Base-by-base conservation (phyloP, 306 rosid genomes). In the Nissolia schottii region DNA sequence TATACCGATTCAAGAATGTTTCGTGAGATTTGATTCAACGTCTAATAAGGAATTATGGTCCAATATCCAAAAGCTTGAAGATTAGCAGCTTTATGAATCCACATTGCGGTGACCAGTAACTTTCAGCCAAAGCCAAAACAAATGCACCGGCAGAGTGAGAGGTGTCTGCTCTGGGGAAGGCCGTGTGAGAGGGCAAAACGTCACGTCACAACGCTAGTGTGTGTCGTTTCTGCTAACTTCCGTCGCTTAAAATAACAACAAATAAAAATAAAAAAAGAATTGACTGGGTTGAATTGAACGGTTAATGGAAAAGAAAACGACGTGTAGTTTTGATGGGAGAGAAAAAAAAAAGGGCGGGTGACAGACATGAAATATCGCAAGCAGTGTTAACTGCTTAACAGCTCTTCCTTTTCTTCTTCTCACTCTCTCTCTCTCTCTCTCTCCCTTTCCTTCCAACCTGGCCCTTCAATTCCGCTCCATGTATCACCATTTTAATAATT, bases 341-440 rank as follows among this genome's bases (percentile, higher is more conserved):
- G 37, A 64, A 71, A 66, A 24, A 16, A 28, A 61, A 80, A 59
- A 81, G 51, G 79, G 82, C 79, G 82, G 75, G 82, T 67, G 77
- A 80, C 68, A 13, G 80, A 64, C 90, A 81, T 74, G 79, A 79
- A 86, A 86, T 64, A 45, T 78, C 86, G 88, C 77, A 53, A 38
- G 58, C 6, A 74, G 22, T 76, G 37, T 71, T 68, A 77, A 74
- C 82, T 64, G 70, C 77, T 61, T 61, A 56, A 55, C 68, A 1
- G 16, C 9, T 16, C n/a, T n/a, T n/a, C n/a, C n/a, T n/a, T n/a
- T n/a, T n/a, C n/a, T n/a, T n/a, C n/a, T n/a, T n/a, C 25, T 67
- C 48, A 20, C 34, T 49, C 37, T 73, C 34, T 1, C 59, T n/a
- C n/a, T n/a, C 53, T 41, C 22, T 37, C 64, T 60, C 8, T 31